Percentiles rank a stretch among this genome's conserved stretches.
Conservation (phyloP, 306 rosid species). For the Inga leiocalycina region DNA sequence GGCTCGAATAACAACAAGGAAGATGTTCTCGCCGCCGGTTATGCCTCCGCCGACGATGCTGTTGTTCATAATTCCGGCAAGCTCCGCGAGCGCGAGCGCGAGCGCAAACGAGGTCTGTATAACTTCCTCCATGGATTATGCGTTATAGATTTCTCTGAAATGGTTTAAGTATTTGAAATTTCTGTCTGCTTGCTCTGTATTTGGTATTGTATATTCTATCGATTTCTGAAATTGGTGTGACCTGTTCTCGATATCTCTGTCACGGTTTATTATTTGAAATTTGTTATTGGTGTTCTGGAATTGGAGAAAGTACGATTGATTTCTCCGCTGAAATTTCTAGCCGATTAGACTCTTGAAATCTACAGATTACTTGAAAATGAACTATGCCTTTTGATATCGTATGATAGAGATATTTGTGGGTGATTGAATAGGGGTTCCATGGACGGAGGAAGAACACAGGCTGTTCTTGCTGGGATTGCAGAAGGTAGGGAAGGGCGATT, state of each 20-base stretch:
- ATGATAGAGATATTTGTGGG: not conserved
- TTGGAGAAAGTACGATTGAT: not conserved
- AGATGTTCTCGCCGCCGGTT: constrained; percentile 47
- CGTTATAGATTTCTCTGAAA: not conserved
- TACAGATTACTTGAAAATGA: not conserved
- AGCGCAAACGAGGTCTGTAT: constrained; percentile 82
- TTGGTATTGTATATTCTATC: not conserved
- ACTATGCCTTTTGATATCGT: not conserved
- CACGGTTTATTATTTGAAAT: not conserved
- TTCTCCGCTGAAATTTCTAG: not conserved
- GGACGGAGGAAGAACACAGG: constrained; percentile 93
- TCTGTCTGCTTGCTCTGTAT: not conserved
- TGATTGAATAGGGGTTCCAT: constrained; percentile 70
- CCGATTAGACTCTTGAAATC: not conserved
- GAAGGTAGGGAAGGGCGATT: constrained; percentile 88
- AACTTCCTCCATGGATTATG: constrained; percentile 25
- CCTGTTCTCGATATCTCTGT: not conserved
- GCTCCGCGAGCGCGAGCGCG: constrained; percentile 70
- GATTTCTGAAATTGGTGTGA: not conserved
- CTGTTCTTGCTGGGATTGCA: constrained; percentile 75
- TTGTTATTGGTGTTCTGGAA: not conserved
- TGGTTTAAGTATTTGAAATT: not conserved
- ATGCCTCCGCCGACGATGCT: constrained; percentile 75
- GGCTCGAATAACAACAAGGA: constrained; percentile 39
- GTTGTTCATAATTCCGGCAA: constrained; percentile 47